phyloP scores from a whole-genome alignment of 2,329 filamentous ascomycete species.

The Calonectria montana region DNA sequence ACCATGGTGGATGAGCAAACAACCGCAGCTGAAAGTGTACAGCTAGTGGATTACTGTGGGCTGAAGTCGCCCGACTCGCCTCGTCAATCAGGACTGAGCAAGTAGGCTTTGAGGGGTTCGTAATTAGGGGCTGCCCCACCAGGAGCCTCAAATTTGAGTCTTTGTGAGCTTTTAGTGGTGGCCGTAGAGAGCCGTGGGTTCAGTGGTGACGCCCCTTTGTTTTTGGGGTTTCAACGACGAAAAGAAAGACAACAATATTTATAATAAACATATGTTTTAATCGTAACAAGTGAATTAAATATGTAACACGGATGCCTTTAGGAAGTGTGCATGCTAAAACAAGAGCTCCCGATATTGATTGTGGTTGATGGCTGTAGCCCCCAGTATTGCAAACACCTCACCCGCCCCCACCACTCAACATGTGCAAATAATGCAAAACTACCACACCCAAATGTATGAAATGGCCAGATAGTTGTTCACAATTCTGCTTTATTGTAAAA shows the following conservation, averaged over 20 bases:
- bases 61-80: neutral
- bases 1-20: no score
- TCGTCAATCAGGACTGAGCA: neutral
- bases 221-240: neutral
- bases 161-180: neutral
- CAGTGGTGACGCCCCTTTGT: neutral
- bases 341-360: no score
- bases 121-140: neutral
- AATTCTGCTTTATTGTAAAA: no score
- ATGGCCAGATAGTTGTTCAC: neutral
- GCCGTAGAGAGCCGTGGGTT: neutral
- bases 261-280: no score
- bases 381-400: no score
- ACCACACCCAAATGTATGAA: neutral
- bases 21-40: neutral
- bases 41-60: neutral
- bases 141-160: neutral
- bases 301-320: no score
- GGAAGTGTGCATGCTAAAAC: no score
- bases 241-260: no score
- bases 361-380: no score
- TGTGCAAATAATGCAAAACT: no score
- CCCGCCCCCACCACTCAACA: no score
- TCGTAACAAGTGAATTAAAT: no score
- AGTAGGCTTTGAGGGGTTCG: neutral